Percentiles rank a stretch among this genome's conserved stretches.
Evolutionary conservation across 495 filamentous ascomycete species (phyloP).

Genomic region (Penicillium arizonense): DNA sequence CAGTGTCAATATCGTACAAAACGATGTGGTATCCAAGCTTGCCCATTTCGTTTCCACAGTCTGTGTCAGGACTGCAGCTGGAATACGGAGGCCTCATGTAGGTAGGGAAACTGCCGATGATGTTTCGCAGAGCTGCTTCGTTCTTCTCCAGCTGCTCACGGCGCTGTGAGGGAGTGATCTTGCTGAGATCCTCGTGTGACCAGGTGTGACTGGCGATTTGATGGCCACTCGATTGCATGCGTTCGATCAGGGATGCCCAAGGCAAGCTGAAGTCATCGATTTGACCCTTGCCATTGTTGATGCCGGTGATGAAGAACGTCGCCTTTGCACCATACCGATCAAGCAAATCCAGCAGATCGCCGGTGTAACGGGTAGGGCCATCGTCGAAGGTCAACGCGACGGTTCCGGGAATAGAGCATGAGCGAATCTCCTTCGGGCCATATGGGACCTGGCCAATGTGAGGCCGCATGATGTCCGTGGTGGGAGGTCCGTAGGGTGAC

Average conservation of each 20-base stretch:
- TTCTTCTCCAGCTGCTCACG: conserved; percentile 71
- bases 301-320: conserved; percentile 79
- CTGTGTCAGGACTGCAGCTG: conserved; percentile 56
- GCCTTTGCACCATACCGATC: conserved; percentile 64
- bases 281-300: conserved; percentile 68
- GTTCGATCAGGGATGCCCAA: conserved; percentile 62
- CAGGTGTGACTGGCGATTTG: conserved; percentile 85
- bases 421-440: conserved; percentile 61
- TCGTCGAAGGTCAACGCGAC: conserved; percentile 80
- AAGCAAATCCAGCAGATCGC: conserved; percentile 66
- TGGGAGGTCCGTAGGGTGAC: conserved; percentile 60
- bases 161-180: conserved; percentile 53
- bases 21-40: conserved; percentile 72
- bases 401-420: conserved; percentile 60
- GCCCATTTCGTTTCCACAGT: conserved; percentile 60
- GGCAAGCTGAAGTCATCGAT: conserved; percentile 60
- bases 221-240: conserved; percentile 70
- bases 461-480: conserved; percentile 55
- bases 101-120: conserved; percentile 77
- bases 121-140: conserved; percentile 75
- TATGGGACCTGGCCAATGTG: conserved; percentile 59
- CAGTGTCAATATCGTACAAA: conserved; percentile 78
- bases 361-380: conserved; percentile 69
- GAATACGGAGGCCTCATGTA: conserved; percentile 87
- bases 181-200: conserved; percentile 73